phyloP scores from a whole-genome alignment of 208 protist species.

The Crithidia fasciculata region DNA sequence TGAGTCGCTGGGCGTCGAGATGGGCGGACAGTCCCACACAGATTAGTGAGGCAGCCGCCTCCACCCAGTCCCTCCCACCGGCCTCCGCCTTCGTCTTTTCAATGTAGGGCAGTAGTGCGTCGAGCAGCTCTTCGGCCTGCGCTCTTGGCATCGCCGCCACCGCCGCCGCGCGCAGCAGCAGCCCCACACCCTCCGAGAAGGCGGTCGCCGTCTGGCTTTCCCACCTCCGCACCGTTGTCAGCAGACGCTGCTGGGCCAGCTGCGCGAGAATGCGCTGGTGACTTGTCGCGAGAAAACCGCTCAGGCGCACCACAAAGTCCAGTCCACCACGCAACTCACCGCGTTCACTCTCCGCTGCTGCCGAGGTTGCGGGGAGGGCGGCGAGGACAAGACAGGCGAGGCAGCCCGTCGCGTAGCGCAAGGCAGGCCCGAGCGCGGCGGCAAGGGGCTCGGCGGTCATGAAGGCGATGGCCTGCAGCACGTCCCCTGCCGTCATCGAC shows the following conservation, averaged over 20 bases:
- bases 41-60: slow-evolving; percentile 24
- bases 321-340: too few species aligned
- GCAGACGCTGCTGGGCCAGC: slow-evolving; percentile 33
- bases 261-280: slow-evolving; percentile 40
- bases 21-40: slow-evolving; percentile 15
- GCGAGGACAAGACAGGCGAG: slow-evolving; percentile 52
- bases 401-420: slow-evolving; percentile 71
- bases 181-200: too few species aligned
- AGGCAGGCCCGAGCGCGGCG: slow-evolving; percentile 48
- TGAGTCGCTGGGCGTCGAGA: not conserved
- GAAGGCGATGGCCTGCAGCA: slow-evolving; percentile 40
- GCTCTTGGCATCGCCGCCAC: slow-evolving; percentile 11
- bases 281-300: slow-evolving; percentile 2
- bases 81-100: not conserved
- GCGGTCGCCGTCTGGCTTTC: not conserved
- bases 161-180: slow-evolving; percentile 7
- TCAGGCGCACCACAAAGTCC: slow-evolving; percentile 21
- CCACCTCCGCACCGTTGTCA: not conserved
- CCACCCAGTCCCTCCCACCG: not conserved
- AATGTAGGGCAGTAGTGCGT: not conserved
- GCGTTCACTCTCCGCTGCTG: slow-evolving; percentile 1
- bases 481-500: slow-evolving; percentile 34
- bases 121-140: slow-evolving; percentile 6
- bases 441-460: slow-evolving; percentile 21
- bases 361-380: slow-evolving; percentile 7